phyloP scores from a whole-genome alignment of 257 asterid species.

The Henckelia pumila region DNA sequence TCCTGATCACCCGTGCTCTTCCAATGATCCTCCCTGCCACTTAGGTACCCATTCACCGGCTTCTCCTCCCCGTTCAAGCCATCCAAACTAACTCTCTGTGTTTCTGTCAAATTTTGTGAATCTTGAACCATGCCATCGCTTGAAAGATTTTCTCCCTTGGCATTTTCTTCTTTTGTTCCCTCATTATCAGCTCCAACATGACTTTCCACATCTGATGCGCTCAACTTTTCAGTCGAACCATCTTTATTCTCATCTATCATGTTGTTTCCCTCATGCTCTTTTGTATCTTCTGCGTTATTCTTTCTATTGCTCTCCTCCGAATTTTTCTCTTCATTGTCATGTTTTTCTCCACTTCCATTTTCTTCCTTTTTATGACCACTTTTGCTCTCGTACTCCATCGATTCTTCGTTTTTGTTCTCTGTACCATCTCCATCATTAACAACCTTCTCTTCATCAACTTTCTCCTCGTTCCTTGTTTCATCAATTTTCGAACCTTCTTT shows the following conservation, averaged over 20 bases:
- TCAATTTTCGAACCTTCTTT: constrained; percentile 23
- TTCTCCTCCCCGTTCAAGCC: constrained; percentile 29
- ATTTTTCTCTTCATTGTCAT: constrained; percentile 33
- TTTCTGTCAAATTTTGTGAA: constrained; percentile 32
- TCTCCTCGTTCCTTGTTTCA: constrained; percentile 22
- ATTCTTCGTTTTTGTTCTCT: constrained; percentile 24
- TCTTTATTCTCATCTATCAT: constrained; percentile 35
- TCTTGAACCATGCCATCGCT: constrained; percentile 21
- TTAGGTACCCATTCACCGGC: constrained; percentile 25
- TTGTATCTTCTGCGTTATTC: constrained; percentile 30
- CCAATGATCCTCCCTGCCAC: constrained; percentile 13
- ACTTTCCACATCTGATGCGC: constrained; percentile 31
- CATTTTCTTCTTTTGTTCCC: constrained; percentile 26
- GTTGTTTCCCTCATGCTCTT: constrained; percentile 27
- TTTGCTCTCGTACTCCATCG: constrained; percentile 1
- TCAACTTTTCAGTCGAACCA: constrained; percentile 28
- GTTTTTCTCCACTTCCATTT: constrained; percentile 30
- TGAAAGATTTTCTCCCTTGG: constrained; percentile 26
- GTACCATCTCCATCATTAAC: constrained; percentile 13
- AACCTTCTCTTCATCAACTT: constrained; percentile 1
- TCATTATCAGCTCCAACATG: constrained; percentile 34
- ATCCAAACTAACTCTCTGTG: constrained; percentile 27
- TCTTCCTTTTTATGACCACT: constrained; percentile 18
- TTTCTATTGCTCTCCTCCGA: constrained; percentile 30
- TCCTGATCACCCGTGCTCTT: constrained; percentile 25